Evolutionary conservation across 2,329 filamentous ascomycete genomes (phyloP), one percentile per base, ranked within the genome.

Genomic region (Fusarium clavum): DNA sequence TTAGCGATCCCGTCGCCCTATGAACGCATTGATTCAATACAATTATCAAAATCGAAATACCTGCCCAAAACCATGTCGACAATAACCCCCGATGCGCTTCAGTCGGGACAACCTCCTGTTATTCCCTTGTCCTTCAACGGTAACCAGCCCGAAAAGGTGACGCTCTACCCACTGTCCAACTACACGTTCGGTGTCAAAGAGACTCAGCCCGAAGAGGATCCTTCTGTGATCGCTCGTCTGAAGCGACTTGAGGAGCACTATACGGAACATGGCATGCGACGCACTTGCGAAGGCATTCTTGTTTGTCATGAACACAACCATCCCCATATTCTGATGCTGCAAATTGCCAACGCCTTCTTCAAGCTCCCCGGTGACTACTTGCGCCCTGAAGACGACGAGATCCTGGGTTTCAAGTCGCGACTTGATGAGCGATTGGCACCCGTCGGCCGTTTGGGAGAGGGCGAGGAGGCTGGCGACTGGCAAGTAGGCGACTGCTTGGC

Each of bases 281-380:
- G 96, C 59, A 98, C 96, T 20, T 98, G 95, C 81, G 96, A 99
- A 83, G 96, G 94, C 75, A 94, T 99, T 75, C 88, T 99, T 49
- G 94, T 99, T 73, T 99, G 96, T 83, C 96, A 99, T 81, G 96
- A 99, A 83, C 95, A 98, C 85, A 98, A 98, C 83, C 96, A 98
- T 81, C 96, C 96, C 16, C 96, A 99, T 81, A 97, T 99, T 70
- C 85, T 99, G 73, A 98, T 99, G 96, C 87, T 99, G 69, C 96
- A 99, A 86, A 99, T 99, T 77, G 96, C 96, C 56, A 99, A 99
- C 81, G 95, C 96, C 25, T 99, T 99, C 84, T 99, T 99, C 86
- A 99, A 99, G 84, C 88, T 99, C 80, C 96, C 96, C 0, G 96
- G 96, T 63, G 96, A 98, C 82, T 99, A 98, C 80, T 89, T 99